Evolutionary conservation across 192 early-diverging fungal species (phyloP), one percentile per base, ranked within the genome.

Genomic region (Mortierella claussenii): DNA sequence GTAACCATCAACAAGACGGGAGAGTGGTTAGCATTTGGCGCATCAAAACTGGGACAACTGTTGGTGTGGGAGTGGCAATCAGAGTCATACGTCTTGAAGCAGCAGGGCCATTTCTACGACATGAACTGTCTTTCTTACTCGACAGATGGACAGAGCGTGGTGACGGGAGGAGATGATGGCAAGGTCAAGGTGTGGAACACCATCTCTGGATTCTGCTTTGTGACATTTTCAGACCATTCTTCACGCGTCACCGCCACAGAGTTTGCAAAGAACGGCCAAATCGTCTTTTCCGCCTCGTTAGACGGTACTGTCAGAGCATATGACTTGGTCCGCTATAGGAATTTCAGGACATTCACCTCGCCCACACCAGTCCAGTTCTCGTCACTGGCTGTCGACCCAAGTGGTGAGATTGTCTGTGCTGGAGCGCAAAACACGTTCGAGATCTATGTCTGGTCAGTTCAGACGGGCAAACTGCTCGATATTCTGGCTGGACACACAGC

Each of bases 1-100:
- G 88, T 95, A 3, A 88, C 95, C 3, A 90, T 99, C 62, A 97
- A 95, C 80, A 79, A 88, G 8, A 86, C 93, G 0, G 96, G 97
- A 49, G 98, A 99, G 79, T 99, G 98, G 98, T 81, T 99, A 30
- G 97, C 95, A 1, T 95, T 99, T 81, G 98, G 96, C 26, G 94
- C 90, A 36, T 87, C 94, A 24, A 87, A 86, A 66, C 86, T 98
- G 12, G 96, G 96, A 7, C 98, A 99, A 82, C 89, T 99, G 44
- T 81, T 98, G 34, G 96, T 99, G 15, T 99, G 98, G 98, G 98
- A 99, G 79, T 99, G 98, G 98, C 94, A 97, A 82, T 97, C 96
- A 47, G 98, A 99, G 73, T 93, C 97, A 1, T 98, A 99, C 69
- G 93, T 99, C 40, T 84, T 99, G 46, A 99, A 98, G 79, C 98